A percentile compares a stretch with the other conserved stretches of the same genome.
Conservation (phyloP, 768 basidiomycete genomes). For the Suillus spraguei region DNA sequence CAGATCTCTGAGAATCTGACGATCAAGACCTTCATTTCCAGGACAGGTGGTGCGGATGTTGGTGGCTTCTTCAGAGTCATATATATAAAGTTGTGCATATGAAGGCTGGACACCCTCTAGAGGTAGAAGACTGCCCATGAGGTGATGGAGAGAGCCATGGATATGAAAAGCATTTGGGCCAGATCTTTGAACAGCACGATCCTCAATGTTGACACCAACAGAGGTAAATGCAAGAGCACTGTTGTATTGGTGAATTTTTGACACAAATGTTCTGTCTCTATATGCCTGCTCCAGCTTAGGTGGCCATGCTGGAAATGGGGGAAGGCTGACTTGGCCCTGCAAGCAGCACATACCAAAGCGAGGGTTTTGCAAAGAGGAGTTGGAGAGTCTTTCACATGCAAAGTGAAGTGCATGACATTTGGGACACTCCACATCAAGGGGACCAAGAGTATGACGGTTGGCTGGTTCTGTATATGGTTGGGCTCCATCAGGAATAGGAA, state of each 20-base stretch:
- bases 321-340: slow-evolving; percentile 28
- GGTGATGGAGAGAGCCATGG: slow-evolving; percentile 40
- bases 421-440: slow-evolving; percentile 14
- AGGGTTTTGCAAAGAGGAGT: not conserved
- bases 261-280: slow-evolving; percentile 29
- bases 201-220: slow-evolving; percentile 22
- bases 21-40: slow-evolving; percentile 26
- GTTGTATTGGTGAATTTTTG: slow-evolving; percentile 44
- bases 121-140: slow-evolving; percentile 35
- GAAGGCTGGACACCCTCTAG: slow-evolving; percentile 18
- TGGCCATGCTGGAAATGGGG: slow-evolving; percentile 23
- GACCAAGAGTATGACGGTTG: slow-evolving; percentile 11
- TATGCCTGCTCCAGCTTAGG: slow-evolving; percentile 15
- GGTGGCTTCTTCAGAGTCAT: slow-evolving; percentile 40
- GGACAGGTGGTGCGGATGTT: slow-evolving; percentile 18
- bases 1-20: slow-evolving; percentile 23
- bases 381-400: slow-evolving; percentile 14
- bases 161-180: slow-evolving; percentile 39
- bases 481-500: not conserved
- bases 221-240: slow-evolving; percentile 43
- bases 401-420: slow-evolving; percentile 26
- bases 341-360: slow-evolving; percentile 33
- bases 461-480: slow-evolving; percentile 16
- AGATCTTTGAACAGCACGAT: slow-evolving; percentile 28
- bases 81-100: slow-evolving; percentile 46